Evolutionary conservation across 371 early-diverging fungal genomes (phyloP).

Genomic region (Apophysomyces ossiformis): DNA sequence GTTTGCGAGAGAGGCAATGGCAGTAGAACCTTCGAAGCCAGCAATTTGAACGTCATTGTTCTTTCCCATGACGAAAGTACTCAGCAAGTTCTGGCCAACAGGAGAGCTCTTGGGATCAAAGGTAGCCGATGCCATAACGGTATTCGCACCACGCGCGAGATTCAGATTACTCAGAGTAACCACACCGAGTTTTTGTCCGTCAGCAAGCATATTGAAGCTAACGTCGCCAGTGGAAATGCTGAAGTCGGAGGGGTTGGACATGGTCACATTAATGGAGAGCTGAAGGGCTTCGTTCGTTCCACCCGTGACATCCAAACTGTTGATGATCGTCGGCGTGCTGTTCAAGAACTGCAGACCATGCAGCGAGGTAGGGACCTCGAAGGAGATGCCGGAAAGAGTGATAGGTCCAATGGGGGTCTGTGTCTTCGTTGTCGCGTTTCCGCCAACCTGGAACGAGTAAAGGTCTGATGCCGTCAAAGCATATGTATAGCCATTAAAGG

Average conservation of each 20-base stretch:
- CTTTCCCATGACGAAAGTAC: slow-evolving; percentile 56
- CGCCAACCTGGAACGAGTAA: slow-evolving; percentile 51
- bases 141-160: slow-evolving; percentile 52
- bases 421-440: slow-evolving; percentile 53
- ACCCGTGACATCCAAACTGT: slow-evolving; percentile 60
- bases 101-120: slow-evolving; percentile 52
- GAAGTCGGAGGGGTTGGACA: slow-evolving; percentile 62
- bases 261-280: slow-evolving; percentile 54
- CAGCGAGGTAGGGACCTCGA: slow-evolving; percentile 54
- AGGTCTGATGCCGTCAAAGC: slow-evolving; percentile 46
- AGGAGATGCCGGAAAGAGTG: slow-evolving; percentile 54
- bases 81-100: slow-evolving; percentile 54
- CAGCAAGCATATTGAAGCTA: slow-evolving; percentile 44
- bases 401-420: slow-evolving; percentile 62
- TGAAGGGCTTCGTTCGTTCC: slow-evolving; percentile 50
- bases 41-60: slow-evolving; percentile 50
- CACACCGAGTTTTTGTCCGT: slow-evolving; percentile 45
- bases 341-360: slow-evolving; percentile 64
- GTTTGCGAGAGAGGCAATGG: slow-evolving; percentile 48
- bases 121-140: slow-evolving; percentile 41
- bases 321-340: slow-evolving; percentile 54
- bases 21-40: slow-evolving; percentile 48
- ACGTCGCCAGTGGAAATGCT: slow-evolving; percentile 59
- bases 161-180: slow-evolving; percentile 49
- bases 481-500: slow-evolving; percentile 55